Conservation (phyloP, 257 asterid genomes). For the Gentiana dahurica region DNA sequence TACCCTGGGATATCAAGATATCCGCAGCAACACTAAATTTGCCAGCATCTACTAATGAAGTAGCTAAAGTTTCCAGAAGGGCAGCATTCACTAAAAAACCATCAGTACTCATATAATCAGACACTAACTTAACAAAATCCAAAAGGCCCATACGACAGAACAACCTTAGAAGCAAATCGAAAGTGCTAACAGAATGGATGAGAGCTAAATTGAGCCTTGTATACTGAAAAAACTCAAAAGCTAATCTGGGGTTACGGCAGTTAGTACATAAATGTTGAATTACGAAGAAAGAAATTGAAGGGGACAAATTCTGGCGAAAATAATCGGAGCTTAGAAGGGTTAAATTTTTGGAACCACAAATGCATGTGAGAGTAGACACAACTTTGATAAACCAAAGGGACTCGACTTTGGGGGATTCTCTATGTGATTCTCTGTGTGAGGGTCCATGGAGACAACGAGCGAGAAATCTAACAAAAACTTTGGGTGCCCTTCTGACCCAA, state of each 20-base stretch:
- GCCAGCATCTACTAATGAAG: conserved; percentile 42
- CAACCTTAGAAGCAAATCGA: conserved; percentile 50
- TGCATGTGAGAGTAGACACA: conserved; percentile 53
- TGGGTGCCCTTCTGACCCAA: conserved; percentile 47
- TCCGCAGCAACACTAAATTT: conserved; percentile 47
- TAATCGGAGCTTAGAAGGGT: conserved; percentile 38
- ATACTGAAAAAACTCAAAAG: conserved; percentile 55
- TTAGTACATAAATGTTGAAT: conserved; percentile 39
- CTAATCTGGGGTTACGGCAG: conserved; percentile 45
- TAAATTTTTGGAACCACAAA: conserved; percentile 35
- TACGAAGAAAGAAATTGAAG: conserved; percentile 52
- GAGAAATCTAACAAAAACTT: conserved; percentile 31
- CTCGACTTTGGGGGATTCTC: conserved; percentile 16
- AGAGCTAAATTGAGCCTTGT: conserved; percentile 56
- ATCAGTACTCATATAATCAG: conserved; percentile 48
- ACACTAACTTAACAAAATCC: conserved; percentile 41
- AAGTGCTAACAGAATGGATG: conserved; percentile 36
- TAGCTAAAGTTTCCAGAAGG: conserved; percentile 33
- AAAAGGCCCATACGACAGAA: conserved; percentile 47
- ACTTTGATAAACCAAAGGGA: conserved; percentile 73
- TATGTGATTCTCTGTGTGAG: conserved; percentile 24
- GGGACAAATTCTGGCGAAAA: conserved; percentile 48
- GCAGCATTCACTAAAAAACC: conserved; percentile 35
- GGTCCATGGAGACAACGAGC: conserved; percentile 38
- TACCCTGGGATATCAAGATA: conserved; percentile 55